Conservation (phyloP, 495 filamentous ascomycete genomes). For the Penicillium crystallinum region DNA sequence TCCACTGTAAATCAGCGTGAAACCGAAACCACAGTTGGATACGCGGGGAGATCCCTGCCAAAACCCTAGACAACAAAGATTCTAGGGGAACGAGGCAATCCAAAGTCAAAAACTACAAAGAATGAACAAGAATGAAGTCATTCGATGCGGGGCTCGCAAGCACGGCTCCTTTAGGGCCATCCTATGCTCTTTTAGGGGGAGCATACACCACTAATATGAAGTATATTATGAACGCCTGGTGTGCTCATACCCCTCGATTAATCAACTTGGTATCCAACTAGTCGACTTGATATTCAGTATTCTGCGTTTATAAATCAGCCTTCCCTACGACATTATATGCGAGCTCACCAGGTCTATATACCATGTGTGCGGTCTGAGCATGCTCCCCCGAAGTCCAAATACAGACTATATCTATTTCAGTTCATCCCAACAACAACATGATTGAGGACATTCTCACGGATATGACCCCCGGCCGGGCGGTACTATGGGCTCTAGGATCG, state of each 20-base stretch:
- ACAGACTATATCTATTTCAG: neutral
- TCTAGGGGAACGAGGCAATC: neutral
- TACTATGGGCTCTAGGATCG: conserved; percentile 21
- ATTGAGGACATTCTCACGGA: conserved; percentile 31
- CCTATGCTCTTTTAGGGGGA: neutral
- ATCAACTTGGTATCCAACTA: neutral
- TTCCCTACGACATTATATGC: neutral
- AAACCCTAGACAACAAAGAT: neutral
- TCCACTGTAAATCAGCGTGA: neutral
- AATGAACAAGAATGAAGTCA: conserved; percentile 8
- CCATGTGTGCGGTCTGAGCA: neutral
- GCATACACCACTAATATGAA: neutral
- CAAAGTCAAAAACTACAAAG: too few species aligned
- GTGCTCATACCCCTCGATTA: neutral
- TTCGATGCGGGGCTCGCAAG: conserved; percentile 30
- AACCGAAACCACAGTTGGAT: neutral
- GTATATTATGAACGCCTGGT: neutral
- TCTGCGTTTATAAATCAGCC: neutral
- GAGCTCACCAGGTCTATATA: neutral
- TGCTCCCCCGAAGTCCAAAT: neutral
- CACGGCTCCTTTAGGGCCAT: conserved; percentile 20
- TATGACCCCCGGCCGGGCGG: conserved; percentile 23
- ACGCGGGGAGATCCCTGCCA: neutral
- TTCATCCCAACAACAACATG: conserved; percentile 20
- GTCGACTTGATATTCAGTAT: neutral